Evolutionary conservation across 1,284 basidiomycete genomes (phyloP).

Genomic region (Caloboletus inedulis): DNA sequence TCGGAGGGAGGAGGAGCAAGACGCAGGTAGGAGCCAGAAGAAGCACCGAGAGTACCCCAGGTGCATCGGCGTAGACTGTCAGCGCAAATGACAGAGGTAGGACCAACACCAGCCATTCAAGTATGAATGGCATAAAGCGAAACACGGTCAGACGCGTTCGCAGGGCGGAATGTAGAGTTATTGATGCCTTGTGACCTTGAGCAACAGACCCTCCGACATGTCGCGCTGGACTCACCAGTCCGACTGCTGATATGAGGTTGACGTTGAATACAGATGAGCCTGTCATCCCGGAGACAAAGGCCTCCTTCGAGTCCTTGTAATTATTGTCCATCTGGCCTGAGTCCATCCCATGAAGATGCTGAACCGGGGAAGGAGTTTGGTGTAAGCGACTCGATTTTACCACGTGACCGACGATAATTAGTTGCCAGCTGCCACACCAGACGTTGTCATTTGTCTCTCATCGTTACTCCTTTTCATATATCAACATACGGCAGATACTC

Average conservation of each 20-base stretch:
- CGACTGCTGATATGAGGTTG: constrained; percentile 70
- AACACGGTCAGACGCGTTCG: constrained; percentile 44
- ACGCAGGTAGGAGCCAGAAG: constrained; percentile 47
- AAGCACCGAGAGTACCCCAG: constrained; percentile 50
- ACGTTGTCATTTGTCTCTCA: too few relatives aligned
- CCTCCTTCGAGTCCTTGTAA: constrained; percentile 86
- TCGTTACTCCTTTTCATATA: too few relatives aligned
- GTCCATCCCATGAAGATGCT: neutral
- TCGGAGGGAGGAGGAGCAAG: constrained; percentile 41
- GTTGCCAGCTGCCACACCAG: too few relatives aligned
- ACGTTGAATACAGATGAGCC: constrained; percentile 77
- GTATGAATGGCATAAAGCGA: constrained; percentile 40
- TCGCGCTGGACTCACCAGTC: constrained; percentile 54
- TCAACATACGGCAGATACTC: neutral
- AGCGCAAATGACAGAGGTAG: constrained; percentile 78
- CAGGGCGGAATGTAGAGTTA: constrained; percentile 63
- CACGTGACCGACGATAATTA: too few relatives aligned
- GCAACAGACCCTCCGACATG: neutral
- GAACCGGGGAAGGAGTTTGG: too few relatives aligned
- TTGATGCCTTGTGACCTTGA: constrained; percentile 55
- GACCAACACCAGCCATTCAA: constrained; percentile 67
- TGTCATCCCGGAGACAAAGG: constrained; percentile 78
- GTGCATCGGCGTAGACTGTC: constrained; percentile 67
- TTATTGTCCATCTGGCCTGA: constrained; percentile 20
- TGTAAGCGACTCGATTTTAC: too few relatives aligned